Evolutionary conservation across 2,329 filamentous ascomycete species (phyloP).

Genomic region (Ophidiomyces ophidiicola): DNA sequence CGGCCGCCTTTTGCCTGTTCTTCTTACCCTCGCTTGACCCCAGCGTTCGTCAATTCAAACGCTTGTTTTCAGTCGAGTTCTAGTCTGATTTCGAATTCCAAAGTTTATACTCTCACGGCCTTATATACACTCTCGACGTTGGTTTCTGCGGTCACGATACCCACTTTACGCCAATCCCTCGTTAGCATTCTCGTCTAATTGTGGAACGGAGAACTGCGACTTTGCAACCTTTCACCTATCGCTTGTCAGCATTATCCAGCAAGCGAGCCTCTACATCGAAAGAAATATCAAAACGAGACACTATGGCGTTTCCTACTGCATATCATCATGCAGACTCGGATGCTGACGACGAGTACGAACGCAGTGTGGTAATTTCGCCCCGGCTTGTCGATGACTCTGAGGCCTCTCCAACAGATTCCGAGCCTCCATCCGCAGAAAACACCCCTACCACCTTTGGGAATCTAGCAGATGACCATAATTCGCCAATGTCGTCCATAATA

Average conservation of each 20-base stretch:
- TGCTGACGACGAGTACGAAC: conserved; percentile 55
- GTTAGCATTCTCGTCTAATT: too few relatives aligned
- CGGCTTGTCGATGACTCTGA: conserved; percentile 47
- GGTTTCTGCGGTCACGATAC: conserved; percentile 1
- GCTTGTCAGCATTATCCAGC: too few relatives aligned
- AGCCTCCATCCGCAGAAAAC: conserved; percentile 47
- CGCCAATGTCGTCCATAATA: conserved; percentile 45
- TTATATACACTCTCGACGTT: background rate
- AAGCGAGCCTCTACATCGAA: too few relatives aligned
- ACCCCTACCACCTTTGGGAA: conserved; percentile 51
- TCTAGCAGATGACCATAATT: conserved; percentile 39
- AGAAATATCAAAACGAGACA: conserved; percentile 12
- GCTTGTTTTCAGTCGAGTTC: conserved; percentile 5
- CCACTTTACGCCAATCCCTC: too few relatives aligned
- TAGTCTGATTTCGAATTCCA: conserved; percentile 7
- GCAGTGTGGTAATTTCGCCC: conserved; percentile 46
- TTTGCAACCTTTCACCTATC: too few relatives aligned
- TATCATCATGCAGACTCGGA: conserved; percentile 49
- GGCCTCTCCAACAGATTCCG: conserved; percentile 44
- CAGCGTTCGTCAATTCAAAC: conserved; percentile 7
- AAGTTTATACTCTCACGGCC: conserved; percentile 6
- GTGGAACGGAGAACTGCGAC: too few relatives aligned
- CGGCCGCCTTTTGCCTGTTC: background rate
- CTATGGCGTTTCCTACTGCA: conserved; percentile 37
- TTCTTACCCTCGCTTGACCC: background rate